phyloP scores from a whole-genome alignment of 148 eudicot genomes.

The Persicaria maculosa region DNA sequence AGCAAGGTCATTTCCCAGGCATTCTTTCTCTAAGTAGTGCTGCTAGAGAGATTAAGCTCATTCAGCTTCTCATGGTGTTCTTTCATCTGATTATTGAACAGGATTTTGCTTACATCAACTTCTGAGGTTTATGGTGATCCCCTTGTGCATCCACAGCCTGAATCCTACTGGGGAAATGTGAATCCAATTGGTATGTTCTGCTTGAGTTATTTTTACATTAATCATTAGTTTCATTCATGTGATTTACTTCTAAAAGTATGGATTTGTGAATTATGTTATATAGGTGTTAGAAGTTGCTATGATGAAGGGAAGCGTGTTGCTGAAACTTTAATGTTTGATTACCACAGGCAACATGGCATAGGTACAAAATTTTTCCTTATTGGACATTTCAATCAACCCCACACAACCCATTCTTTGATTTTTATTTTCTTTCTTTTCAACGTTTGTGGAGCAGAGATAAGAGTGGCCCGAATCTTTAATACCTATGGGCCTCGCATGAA shows the following conservation, averaged over 20 bases:
- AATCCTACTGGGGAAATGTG: constrained; percentile 98
- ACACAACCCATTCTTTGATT: too few relatives aligned
- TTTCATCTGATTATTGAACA: constrained; percentile 18
- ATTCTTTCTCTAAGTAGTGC: neutral
- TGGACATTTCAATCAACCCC: neutral
- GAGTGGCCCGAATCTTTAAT: constrained; percentile 95
- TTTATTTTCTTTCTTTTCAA: neutral
- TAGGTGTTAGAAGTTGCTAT: constrained; percentile 97
- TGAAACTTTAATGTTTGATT: constrained; percentile 98
- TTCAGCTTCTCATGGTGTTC: neutral
- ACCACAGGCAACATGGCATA: constrained; percentile 97
- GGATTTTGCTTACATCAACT: constrained; percentile 86
- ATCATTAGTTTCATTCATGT: neutral
- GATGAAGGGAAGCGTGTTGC: constrained; percentile 99
- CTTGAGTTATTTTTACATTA: neutral
- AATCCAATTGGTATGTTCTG: constrained; percentile 77
- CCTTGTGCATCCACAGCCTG: constrained; percentile 78
- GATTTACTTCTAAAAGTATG: neutral
- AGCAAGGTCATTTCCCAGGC: constrained; percentile 56
- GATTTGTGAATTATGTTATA: constrained; percentile 5
- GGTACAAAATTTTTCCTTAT: constrained; percentile 30
- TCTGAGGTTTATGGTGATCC: constrained; percentile 97
- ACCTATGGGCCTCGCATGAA: constrained; percentile 99
- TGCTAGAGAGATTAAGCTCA: neutral
- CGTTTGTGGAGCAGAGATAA: constrained; percentile 53